These are phyloP conservation scores for Digitaria exilis DNA, from an alignment of 202 grass and related monocot species.

Conservation along the genomic window DNA sequence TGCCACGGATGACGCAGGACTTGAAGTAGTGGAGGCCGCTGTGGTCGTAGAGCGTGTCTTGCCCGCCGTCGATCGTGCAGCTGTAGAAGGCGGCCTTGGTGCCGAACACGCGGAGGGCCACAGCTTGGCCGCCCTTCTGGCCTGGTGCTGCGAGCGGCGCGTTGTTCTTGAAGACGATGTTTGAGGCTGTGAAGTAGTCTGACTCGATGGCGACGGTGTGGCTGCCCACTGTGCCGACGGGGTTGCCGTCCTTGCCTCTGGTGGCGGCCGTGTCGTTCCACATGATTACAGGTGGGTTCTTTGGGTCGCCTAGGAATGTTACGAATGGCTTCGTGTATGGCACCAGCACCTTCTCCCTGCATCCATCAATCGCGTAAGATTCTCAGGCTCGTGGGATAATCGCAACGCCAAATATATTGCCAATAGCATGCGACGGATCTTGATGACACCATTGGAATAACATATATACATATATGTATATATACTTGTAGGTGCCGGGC, in stretches of 20 bases:
- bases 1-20: slow-evolving; percentile 45
- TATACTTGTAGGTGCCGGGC: slow-evolving; percentile 49
- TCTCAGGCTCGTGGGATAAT: too few species aligned
- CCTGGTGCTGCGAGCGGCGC: slow-evolving; percentile 41
- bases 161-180: slow-evolving; percentile 44
- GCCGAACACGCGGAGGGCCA: slow-evolving; percentile 53
- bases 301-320: slow-evolving; percentile 38
- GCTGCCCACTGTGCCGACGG: slow-evolving; percentile 43
- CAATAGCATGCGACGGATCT: too few species aligned
- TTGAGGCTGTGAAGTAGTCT: slow-evolving; percentile 51
- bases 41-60: slow-evolving; percentile 67
- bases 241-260: slow-evolving; percentile 23
- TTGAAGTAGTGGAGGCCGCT: slow-evolving; percentile 62
- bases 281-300: slow-evolving; percentile 42
- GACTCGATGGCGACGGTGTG: slow-evolving; percentile 47
- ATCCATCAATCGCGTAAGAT: too few species aligned
- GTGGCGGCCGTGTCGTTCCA: slow-evolving; percentile 56
- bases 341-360: slow-evolving; percentile 51
- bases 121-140: slow-evolving; percentile 48
- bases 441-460: too few species aligned
- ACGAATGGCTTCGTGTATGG: slow-evolving; percentile 52
- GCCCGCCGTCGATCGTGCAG: slow-evolving; percentile 49
- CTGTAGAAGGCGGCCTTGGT: slow-evolving; percentile 56
- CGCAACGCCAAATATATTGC: too few species aligned
- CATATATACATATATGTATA: too few species aligned